Percentiles rank a stretch among this genome's conserved stretches.
These are phyloP conservation scores for Pezicula neosporulosa DNA, from an alignment of 2,329 filamentous ascomycete species.

Conservation along the genomic window DNA sequence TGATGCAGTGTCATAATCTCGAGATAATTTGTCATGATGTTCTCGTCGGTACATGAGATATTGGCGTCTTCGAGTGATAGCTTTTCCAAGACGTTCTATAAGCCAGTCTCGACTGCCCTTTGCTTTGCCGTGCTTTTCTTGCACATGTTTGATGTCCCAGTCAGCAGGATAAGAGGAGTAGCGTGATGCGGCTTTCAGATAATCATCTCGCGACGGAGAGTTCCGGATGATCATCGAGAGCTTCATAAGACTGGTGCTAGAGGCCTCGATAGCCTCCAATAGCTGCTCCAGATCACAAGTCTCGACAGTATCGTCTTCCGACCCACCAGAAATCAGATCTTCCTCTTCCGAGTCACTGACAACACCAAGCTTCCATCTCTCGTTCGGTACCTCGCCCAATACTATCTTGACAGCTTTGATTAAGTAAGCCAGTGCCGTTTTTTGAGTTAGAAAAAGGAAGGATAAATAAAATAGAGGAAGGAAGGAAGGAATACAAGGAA, in stretches of 20 bases:
- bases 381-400: conserved; percentile 10
- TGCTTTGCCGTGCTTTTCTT: conserved; percentile 16
- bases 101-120: conserved; percentile 17
- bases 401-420: no score
- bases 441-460: no score
- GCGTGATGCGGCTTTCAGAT: conserved; percentile 20
- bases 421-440: no score
- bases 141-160: conserved; percentile 18
- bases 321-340: no score
- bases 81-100: conserved; percentile 23
- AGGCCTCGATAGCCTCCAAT: conserved; percentile 13
- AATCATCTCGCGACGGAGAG: conserved; percentile 19
- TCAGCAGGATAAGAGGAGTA: conserved; percentile 12
- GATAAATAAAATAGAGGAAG: no score
- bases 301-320: neutral
- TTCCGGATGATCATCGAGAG: conserved; percentile 20
- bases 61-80: conserved; percentile 27
- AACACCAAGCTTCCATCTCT: conserved; percentile 14
- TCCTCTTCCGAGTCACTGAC: conserved; percentile 14
- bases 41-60: conserved; percentile 27
- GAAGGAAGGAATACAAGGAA: conserved; percentile 10
- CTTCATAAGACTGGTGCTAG: conserved; percentile 19
- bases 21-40: conserved; percentile 19
- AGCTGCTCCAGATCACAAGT: conserved; percentile 21
- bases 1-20: conserved; percentile 12